phyloP scores from a whole-genome alignment of 306 rosid species.

The Trifolium dubium region DNA sequence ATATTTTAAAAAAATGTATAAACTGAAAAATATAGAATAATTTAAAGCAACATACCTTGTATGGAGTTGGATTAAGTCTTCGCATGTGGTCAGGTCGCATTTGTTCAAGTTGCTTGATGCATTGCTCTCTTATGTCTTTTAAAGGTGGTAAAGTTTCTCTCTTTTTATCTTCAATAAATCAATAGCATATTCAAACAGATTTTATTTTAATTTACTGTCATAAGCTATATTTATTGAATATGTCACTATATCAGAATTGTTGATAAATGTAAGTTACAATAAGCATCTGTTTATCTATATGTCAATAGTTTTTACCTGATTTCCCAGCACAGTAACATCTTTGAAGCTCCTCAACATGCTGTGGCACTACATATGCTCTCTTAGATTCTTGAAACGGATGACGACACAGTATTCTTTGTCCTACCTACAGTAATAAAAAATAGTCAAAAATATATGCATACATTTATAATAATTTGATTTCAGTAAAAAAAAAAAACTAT shows the following conservation, averaged over 20 bases:
- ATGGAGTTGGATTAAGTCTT: slow-evolving; percentile 62
- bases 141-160: slow-evolving; percentile 73
- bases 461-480: not conserved
- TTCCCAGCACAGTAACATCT: slow-evolving; percentile 85
- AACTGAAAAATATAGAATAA: not conserved
- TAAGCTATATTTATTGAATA: slow-evolving; percentile 29
- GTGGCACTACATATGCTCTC: slow-evolving; percentile 98
- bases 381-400: slow-evolving; percentile 98
- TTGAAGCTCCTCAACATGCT: slow-evolving; percentile 87
- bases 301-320: slow-evolving; percentile 59
- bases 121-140: slow-evolving; percentile 70
- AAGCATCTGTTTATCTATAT: slow-evolving; percentile 10
- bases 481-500: not conserved
- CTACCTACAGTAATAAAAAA: slow-evolving; percentile 61
- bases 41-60: slow-evolving; percentile 12
- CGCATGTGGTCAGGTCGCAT: slow-evolving; percentile 99
- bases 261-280: slow-evolving; percentile 18
- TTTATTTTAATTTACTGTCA: not conserved
- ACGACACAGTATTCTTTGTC: slow-evolving; percentile 89
- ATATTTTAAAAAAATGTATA: not conserved
- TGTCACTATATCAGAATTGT: slow-evolving; percentile 9
- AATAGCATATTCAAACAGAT: not conserved
- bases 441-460: not conserved
- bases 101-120: slow-evolving; percentile 81
- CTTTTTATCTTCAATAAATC: slow-evolving; percentile 54